Percentiles rank a stretch among this genome's conserved stretches.
These are phyloP conservation scores for Pseudonitzschia pungens DNA, from an alignment of 108 stramenopile genomes.

Conservation along the genomic window DNA sequence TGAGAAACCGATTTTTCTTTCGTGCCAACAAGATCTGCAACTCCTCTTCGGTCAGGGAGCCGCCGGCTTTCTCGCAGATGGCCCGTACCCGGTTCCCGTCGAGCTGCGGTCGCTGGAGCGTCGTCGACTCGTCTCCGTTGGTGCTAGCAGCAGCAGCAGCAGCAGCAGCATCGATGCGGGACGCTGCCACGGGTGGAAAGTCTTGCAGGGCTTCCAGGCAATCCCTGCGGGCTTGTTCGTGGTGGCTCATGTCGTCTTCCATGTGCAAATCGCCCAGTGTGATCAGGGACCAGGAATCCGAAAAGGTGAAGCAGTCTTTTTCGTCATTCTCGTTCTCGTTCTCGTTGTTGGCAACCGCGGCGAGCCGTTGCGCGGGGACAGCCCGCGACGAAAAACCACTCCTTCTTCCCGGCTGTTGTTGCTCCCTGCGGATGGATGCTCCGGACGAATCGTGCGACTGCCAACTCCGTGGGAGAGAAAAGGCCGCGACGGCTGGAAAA, in stretches of 20 bases:
- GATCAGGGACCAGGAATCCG: constrained; percentile 30
- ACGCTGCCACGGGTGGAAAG: constrained; percentile 8
- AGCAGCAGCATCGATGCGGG: background rate
- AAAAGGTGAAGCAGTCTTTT: background rate
- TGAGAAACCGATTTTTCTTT: background rate
- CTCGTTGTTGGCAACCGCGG: background rate
- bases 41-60: constrained; percentile 23
- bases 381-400: background rate
- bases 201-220: constrained; percentile 23
- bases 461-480: background rate
- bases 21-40: constrained; percentile 22
- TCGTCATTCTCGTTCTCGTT: background rate
- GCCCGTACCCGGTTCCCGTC: background rate
- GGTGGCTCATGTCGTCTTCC: constrained; percentile 41
- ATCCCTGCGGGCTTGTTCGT: constrained; percentile 34
- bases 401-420: background rate
- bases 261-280: constrained; percentile 37
- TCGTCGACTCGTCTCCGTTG: background rate
- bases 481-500: background rate
- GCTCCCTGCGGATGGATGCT: background rate
- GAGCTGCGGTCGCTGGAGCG: background rate
- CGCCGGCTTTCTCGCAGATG: constrained; percentile 16
- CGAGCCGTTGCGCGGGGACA: background rate
- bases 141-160: background rate
- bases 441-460: background rate